Percentiles rank a stretch among this genome's conserved stretches.
phyloP scores from a whole-genome alignment of 345 rosid genomes.

The Euclidium syriacum region DNA sequence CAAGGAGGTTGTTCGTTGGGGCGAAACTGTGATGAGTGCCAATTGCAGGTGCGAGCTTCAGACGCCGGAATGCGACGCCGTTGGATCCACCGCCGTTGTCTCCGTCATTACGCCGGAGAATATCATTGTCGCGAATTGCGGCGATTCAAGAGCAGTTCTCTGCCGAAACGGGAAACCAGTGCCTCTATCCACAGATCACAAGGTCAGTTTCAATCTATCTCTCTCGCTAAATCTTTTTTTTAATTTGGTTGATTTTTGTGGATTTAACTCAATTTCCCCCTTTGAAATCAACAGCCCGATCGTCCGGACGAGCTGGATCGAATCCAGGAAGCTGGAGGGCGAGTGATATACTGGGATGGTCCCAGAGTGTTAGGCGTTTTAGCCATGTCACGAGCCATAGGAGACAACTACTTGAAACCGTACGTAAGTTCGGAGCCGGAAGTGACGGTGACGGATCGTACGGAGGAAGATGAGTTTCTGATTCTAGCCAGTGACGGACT shows the following conservation, averaged over 20 bases:
- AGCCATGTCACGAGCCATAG: conserved; percentile 93
- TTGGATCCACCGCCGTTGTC: conserved; percentile 86
- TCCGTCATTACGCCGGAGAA: conserved; percentile 62
- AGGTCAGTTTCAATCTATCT: conserved; percentile 35
- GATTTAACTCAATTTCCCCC: not conserved
- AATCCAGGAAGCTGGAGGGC: conserved; percentile 77
- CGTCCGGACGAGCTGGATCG: conserved; percentile 79
- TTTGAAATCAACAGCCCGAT: conserved; percentile 59
- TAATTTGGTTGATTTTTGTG: not conserved
- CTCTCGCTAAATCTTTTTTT: not conserved
- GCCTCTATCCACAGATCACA: conserved; percentile 80
- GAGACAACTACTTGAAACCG: conserved; percentile 85
- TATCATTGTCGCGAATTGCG: conserved; percentile 78
- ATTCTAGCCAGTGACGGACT: conserved; percentile 81
- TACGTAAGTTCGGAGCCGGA: conserved; percentile 85
- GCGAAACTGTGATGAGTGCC: conserved; percentile 12
- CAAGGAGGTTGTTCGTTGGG: conserved; percentile 36
- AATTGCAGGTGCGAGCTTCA: conserved; percentile 67
- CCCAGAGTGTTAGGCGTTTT: conserved; percentile 78
- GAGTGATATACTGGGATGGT: conserved; percentile 87
- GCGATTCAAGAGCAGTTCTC: conserved; percentile 92
- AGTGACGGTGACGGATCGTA: conserved; percentile 58
- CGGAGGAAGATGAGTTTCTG: conserved; percentile 67
- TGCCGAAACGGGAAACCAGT: conserved; percentile 68
- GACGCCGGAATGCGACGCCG: conserved; percentile 66